phyloP scores from a whole-genome alignment of 1,284 basidiomycete species.

The Polyporus tsugae region DNA sequence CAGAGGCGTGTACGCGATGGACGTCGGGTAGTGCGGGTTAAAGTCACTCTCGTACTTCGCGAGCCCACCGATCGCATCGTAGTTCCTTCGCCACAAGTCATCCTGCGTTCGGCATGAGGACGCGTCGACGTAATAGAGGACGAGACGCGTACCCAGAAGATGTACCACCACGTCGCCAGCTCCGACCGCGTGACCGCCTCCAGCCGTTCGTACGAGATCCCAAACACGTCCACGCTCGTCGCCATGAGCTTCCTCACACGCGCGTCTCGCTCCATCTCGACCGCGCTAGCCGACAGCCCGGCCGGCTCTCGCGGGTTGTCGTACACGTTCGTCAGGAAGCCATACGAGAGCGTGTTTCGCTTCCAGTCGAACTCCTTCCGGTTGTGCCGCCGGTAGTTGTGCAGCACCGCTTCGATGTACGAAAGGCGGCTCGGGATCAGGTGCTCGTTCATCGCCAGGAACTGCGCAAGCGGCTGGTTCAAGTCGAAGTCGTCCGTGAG shows the following conservation, averaged over 20 bases:
- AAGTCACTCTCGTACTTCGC: conserved; percentile 64
- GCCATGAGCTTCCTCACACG: conserved; percentile 64
- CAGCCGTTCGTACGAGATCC: conserved; percentile 66
- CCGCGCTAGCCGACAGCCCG: conserved; percentile 54
- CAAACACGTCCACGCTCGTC: conserved; percentile 58
- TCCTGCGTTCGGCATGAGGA: conserved; percentile 52
- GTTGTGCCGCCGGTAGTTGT: conserved; percentile 62
- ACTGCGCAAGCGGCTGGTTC: conserved; percentile 67
- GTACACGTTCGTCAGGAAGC: conserved; percentile 73
- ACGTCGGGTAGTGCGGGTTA: conserved; percentile 76
- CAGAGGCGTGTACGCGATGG: conserved; percentile 80
- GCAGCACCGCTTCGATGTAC: conserved; percentile 57
- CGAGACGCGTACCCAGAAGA: conserved; percentile 72
- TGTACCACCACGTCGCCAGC: conserved; percentile 82
- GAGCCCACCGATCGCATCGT: conserved; percentile 60
- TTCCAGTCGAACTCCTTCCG: conserved; percentile 64
- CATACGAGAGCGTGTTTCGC: conserved; percentile 64
- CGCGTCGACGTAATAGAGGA: background rate
- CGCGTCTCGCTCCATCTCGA: conserved; percentile 59
- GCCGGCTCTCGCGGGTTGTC: conserved; percentile 58
- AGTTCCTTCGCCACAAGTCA: conserved; percentile 76
- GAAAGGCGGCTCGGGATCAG: conserved; percentile 57
- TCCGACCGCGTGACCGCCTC: conserved; percentile 58
- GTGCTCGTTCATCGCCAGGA: conserved; percentile 68
- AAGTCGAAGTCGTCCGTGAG: conserved; percentile 75